Evolutionary conservation across 768 basidiomycete genomes (phyloP), one percentile per base, ranked within the genome.

Genomic region (Favolaschia claudopus): DNA sequence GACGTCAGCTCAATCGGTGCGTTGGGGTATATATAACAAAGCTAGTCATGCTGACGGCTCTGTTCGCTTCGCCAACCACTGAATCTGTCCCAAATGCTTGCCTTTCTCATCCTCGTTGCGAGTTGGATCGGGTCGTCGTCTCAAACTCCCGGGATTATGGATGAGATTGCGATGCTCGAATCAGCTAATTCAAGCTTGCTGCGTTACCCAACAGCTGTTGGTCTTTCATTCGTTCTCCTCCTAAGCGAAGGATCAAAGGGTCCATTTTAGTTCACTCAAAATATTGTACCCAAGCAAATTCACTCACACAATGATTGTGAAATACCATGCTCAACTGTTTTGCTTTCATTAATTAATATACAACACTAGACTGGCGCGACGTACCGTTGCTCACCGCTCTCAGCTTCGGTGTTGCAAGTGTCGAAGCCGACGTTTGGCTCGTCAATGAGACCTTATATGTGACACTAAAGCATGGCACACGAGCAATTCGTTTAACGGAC

Each of bases 281-380:
- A 71, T 51, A 77, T 83, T 44, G 72, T 82, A 27, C 81, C 81
- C 1, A 82, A 80, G 64, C 50, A 58, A 6, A 82, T 84, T n/a
- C 82, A 84, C 64, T 83, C 83, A 0, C 82, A 85, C 64, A 85
- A 85, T 60, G 82, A 84, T 55, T 84, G 83, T 84, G 57, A 61
- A 75, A 65, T 19, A 10, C 31, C 22, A 10, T 33, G 12, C n/a
- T 15, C 32, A 20, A 12, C 10, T 34, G 3, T 49, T 10, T 15
- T 34, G 22, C 31, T 37, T 22, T 33, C n/a, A 55, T 15, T 13
- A 44, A 27, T 51, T 8, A 27, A 37, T n/a, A 13, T 37, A 36
- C 32, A 29, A 39, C 37, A 42, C 24, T 28, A 83, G 82, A 85
- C 66, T 83, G 82, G 81, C 74, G 82, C 19, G 79, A 84, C 59